Evolutionary conservation across 1,284 basidiomycete species (phyloP).

Genomic region (Polyporus tsugae): DNA sequence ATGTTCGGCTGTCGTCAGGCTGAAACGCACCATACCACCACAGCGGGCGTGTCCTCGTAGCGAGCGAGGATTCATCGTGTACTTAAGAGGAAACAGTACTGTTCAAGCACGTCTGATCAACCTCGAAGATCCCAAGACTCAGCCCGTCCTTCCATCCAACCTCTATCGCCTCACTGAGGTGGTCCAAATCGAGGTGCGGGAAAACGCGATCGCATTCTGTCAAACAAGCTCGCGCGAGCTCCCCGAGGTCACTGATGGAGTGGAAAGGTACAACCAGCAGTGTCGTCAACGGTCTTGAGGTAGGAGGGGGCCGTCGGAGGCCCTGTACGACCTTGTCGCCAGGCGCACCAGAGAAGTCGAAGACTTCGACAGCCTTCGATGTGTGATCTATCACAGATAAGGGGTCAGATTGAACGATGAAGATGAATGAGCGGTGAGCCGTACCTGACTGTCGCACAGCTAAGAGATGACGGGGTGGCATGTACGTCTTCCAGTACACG

Average conservation of each 20-base stretch:
- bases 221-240: conserved; percentile 10
- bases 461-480: conserved; percentile 49
- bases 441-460: conserved; percentile 40
- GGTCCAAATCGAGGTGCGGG: conserved; percentile 50
- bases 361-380: conserved; percentile 24
- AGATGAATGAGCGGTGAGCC: neutral
- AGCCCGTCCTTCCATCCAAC: conserved; percentile 42
- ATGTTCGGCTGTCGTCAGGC: neutral
- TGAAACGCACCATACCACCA: neutral
- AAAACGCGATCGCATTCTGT: conserved; percentile 36
- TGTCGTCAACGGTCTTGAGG: conserved; percentile 15
- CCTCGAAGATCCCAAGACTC: conserved; percentile 44
- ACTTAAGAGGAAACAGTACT: conserved; percentile 6
- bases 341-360: conserved; percentile 41
- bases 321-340: conserved; percentile 30
- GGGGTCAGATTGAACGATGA: neutral
- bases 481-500: conserved; percentile 53
- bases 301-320: conserved; percentile 23
- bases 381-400: conserved; percentile 25
- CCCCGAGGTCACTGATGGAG: conserved; percentile 31
- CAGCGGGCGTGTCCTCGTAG: too few species aligned
- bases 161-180: conserved; percentile 44
- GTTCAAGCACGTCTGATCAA: conserved; percentile 31
- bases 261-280: conserved; percentile 44
- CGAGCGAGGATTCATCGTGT: neutral